phyloP scores from a whole-genome alignment of 495 filamentous ascomycete genomes.

The Aspergillus baeticus region DNA sequence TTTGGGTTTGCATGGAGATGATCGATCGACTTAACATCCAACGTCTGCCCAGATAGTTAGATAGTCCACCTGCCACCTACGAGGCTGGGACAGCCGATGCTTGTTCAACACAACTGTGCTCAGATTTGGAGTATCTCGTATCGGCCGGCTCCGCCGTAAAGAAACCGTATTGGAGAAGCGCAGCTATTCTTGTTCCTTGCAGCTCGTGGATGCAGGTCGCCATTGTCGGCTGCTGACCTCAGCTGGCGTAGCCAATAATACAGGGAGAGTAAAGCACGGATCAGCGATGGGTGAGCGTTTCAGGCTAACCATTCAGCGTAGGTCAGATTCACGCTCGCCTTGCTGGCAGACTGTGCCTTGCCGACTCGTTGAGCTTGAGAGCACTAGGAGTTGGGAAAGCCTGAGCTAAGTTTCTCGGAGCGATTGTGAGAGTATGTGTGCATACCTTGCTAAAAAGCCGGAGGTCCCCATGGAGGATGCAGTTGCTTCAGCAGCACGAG shows the following conservation, averaged over 20 bases:
- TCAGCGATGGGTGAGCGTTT: constrained; percentile 8
- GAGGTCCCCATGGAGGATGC: no score
- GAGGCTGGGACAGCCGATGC: neutral
- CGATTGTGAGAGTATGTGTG: no score
- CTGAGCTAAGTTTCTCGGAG: no score
- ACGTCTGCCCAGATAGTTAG: neutral
- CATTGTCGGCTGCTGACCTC: constrained; percentile 11
- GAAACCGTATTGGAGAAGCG: neutral
- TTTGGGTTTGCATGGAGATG: constrained; percentile 3
- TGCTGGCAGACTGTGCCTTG: neutral
- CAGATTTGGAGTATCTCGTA: neutral
- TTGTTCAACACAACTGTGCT: neutral
- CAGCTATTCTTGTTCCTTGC: constrained; percentile 5
- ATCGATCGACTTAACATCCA: neutral
- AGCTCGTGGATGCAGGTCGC: neutral
- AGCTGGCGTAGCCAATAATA: constrained; percentile 12
- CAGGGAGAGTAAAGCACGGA: constrained; percentile 12
- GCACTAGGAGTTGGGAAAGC: no score
- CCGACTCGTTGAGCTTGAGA: no score
- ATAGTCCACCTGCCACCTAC: neutral
- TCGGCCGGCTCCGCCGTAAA: neutral
- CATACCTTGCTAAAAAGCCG: neutral
- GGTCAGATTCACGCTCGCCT: neutral
- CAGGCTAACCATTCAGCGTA: neutral
- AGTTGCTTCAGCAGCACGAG: no score